Evolutionary conservation across 1,284 basidiomycete species (phyloP), one percentile per base, ranked within the genome.

Genomic region (Cystobasidium pallidum): DNA sequence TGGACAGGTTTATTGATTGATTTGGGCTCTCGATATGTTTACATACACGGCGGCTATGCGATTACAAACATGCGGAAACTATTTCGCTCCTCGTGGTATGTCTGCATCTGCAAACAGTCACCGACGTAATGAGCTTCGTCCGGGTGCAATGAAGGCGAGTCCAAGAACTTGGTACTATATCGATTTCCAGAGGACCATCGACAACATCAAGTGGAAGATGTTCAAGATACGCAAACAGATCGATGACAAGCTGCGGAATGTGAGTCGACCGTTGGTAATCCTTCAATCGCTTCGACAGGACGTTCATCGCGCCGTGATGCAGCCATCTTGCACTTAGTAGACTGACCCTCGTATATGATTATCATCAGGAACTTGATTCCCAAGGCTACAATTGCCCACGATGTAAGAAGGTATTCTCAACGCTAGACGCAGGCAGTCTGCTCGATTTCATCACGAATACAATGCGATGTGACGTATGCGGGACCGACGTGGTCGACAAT

Each of bases 181-280:
- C 79, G 91, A 99, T 83, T 95, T 94, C 81, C 89, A 92, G 77
- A 87, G 90, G 79, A 95, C 97, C 79, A 92, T 92, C 82, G 94
- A 99, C 80, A 93, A 98, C 59, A 91, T 95, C 80, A 97, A 98
- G 82, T 99, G 95, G 91, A 86, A 94, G 43, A 88, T 99, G 73
- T 91, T 92, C n/a, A 90, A 91, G 79, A 96, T 99, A 89, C 87
- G 90, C 75, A 86, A 89, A 74, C 87, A 88, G 70, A 94, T 99
- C 76, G 94, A 99, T 73, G 88, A 89, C 51, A 88, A 88, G 70
- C 83, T 94, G 75, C 88, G 90, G 76, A 92, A 94, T 81, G 91
- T 91, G 68, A 70, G 72, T 72, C n/a, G n/a, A n/a, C n/a, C n/a
- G n/a, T 82, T 24, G 28, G 28, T 17, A 24, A 34, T 24, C 15